These are phyloP conservation scores for Trichoderma brevicompactum DNA, from an alignment of 2,329 filamentous ascomycete genomes.

Conservation along the genomic window DNA sequence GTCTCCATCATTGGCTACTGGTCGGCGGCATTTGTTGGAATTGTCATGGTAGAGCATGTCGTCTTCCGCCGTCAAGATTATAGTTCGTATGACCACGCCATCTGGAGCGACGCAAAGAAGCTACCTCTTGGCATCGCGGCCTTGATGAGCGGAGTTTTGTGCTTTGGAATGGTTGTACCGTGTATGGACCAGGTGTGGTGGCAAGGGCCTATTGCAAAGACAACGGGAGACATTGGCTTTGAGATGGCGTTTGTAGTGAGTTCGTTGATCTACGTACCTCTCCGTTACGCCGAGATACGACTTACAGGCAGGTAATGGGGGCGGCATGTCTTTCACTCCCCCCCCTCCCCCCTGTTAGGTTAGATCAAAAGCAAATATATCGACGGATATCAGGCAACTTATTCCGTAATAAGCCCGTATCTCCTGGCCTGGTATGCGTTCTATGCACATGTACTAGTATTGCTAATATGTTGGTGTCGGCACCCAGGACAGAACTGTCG, in stretches of 20 bases:
- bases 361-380: neutral
- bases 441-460: too few species aligned
- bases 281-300: constrained; percentile 52
- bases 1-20: constrained; percentile 63
- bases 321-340: neutral
- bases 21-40: constrained; percentile 59
- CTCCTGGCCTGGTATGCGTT: too few species aligned
- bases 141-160: constrained; percentile 50
- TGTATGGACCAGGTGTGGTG: constrained; percentile 66
- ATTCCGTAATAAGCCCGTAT: too few species aligned
- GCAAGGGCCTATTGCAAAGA: constrained; percentile 62
- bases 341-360: neutral
- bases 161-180: constrained; percentile 58
- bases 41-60: constrained; percentile 54
- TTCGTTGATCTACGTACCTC: constrained; percentile 51
- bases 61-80: constrained; percentile 53
- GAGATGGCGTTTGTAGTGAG: constrained; percentile 63
- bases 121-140: constrained; percentile 55
- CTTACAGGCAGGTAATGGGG: constrained; percentile 29
- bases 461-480: too few species aligned
- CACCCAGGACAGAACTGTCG: too few species aligned
- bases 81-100: constrained; percentile 50
- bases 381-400: neutral
- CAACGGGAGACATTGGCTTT: constrained; percentile 67
- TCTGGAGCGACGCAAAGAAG: constrained; percentile 52